Evolutionary conservation across 2,329 filamentous ascomycete species (phyloP).

Genomic region (Colletotrichum liriopes): DNA sequence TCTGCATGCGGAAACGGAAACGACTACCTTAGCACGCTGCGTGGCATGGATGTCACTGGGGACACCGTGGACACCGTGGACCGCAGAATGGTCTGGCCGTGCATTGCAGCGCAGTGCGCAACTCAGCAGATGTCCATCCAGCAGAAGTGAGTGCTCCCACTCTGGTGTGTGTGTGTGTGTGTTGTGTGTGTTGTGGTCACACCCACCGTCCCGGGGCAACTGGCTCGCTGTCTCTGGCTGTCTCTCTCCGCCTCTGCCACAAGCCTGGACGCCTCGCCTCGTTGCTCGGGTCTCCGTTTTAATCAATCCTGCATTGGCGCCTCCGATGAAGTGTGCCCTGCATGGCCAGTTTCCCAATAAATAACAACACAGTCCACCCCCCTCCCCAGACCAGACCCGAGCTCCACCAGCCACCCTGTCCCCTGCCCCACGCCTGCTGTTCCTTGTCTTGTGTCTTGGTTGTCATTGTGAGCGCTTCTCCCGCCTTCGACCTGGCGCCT

Average conservation of each 20-base stretch:
- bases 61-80: constrained; percentile 36
- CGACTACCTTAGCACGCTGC: constrained; percentile 33
- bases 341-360: constrained; percentile 31
- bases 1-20: constrained; percentile 40
- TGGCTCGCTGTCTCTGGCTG: not conserved
- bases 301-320: constrained; percentile 39
- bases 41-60: constrained; percentile 27
- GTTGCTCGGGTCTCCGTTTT: constrained; percentile 36
- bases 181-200: constrained; percentile 27
- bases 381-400: constrained; percentile 16
- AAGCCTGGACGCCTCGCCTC: constrained; percentile 16
- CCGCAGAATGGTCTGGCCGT: constrained; percentile 37
- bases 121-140: constrained; percentile 21
- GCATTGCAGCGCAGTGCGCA: constrained; percentile 35
- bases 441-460: constrained; percentile 42
- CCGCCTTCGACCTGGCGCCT: constrained; percentile 40
- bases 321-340: constrained; percentile 39
- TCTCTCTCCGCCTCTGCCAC: constrained; percentile 13
- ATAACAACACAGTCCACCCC: constrained; percentile 27
- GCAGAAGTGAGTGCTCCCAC: constrained; percentile 7
- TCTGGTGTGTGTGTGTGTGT: constrained; percentile 2
- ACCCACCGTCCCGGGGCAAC: constrained; percentile 20
- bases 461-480: constrained; percentile 44
- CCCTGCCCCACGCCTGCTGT: constrained; percentile 39
- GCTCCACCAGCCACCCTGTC: constrained; percentile 42